Percentiles rank a stretch among this genome's conserved stretches.
phyloP scores from a whole-genome alignment of 2,329 filamentous ascomycete genomes.

The Fusarium succisae region DNA sequence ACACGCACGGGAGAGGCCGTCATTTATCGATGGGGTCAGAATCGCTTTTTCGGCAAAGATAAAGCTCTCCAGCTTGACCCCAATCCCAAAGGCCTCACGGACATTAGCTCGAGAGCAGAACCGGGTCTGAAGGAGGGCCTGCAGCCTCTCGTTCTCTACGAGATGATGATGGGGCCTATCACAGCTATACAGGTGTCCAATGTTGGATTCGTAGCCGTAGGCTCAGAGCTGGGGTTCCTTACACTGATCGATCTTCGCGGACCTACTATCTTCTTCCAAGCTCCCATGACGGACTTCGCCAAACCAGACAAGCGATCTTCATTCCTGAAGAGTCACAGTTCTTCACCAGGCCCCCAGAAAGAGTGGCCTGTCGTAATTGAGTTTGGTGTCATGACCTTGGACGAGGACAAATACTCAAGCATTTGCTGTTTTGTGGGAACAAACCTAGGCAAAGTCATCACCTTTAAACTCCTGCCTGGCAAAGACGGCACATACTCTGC shows the following conservation, averaged over 20 bases:
- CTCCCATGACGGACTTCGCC: constrained; percentile 75
- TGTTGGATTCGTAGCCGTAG: constrained; percentile 89
- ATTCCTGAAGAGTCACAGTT: constrained; percentile 64
- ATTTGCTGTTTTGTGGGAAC: constrained; percentile 94
- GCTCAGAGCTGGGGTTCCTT: constrained; percentile 83
- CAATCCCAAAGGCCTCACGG: constrained; percentile 75
- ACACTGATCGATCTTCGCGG: constrained; percentile 89
- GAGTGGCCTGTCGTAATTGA: constrained; percentile 87
- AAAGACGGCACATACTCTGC: constrained; percentile 74
- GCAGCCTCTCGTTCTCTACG: constrained; percentile 81
- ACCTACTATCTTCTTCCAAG: constrained; percentile 82
- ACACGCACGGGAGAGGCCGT: constrained; percentile 84
- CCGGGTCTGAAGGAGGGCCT: constrained; percentile 79
- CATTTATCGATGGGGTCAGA: constrained; percentile 88
- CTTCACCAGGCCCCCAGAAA: constrained; percentile 52
- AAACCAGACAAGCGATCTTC: constrained; percentile 81
- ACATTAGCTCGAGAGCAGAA: constrained; percentile 79
- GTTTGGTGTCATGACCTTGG: constrained; percentile 92
- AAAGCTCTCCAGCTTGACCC: constrained; percentile 59
- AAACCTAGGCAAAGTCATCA: constrained; percentile 81
- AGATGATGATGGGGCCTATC: constrained; percentile 84
- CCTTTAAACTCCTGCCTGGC: constrained; percentile 88
- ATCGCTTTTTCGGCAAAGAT: constrained; percentile 75
- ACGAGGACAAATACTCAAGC: constrained; percentile 94
- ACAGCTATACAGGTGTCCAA: constrained; percentile 86